Evolutionary conservation across 306 rosid species (phyloP), one percentile per base, ranked within the genome.

Genomic region (Parietaria judaica): DNA sequence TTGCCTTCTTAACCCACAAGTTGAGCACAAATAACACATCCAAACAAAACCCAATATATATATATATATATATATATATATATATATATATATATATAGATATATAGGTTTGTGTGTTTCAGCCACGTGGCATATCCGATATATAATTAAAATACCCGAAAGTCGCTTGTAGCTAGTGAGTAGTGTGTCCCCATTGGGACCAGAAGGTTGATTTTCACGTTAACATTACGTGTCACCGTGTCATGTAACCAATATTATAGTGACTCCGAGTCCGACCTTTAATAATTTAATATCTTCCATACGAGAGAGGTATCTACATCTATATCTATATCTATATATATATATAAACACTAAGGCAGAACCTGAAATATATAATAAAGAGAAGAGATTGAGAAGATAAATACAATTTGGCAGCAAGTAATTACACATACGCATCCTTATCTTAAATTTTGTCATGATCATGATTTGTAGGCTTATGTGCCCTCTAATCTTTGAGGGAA

Each of bases 1-100:
- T 41, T 43, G 38, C 47, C 58, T 73, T 49, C 66, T 61, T 63
- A 43, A 51, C 70, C 11, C 17, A 6, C 72, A 66, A 39, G 58
- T 66, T 60, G 54, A 34, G 48, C 56, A 66, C 64, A 11, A 43
- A 3, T 37, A 41, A 41, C 17, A 60, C 44, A 50, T 41, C 36
- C 41, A 43, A 43, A 10, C 17, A 57, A 36, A 7, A 3, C 17
- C 41, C 63, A 11, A 65, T 44, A 62, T 55, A 8, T 35, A 60
- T 14, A 56, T 54, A 35, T 23, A 23, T 23, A 23, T 23, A 23
- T 23, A 23, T 23, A 23, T 23, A 23, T 23, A 23, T 23, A 23
- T 23, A 23, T 23, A 23, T 23, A 23, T 23, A 23, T 23, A 23
- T 23, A 23, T 23, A 23, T 23, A 23, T 23, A 23, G 1, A 23